These are phyloP conservation scores for Wickerhamomyces canadensis DNA, from an alignment of 805 yeast species.

Conservation along the genomic window DNA sequence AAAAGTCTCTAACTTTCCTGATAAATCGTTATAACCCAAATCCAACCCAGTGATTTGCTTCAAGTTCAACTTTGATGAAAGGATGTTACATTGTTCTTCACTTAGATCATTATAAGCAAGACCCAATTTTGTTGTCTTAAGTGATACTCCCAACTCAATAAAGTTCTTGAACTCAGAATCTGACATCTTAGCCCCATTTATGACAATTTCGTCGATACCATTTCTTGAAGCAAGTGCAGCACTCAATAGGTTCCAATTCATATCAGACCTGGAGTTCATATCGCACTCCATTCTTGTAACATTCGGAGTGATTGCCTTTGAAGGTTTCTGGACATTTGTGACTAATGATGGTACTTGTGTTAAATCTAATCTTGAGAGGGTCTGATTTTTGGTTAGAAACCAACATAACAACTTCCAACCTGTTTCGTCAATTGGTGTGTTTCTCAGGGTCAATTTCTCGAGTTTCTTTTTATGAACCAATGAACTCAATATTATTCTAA, in stretches of 20 bases:
- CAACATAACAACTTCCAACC: conserved; percentile 84
- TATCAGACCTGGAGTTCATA: conserved; percentile 48
- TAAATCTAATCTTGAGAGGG: conserved; percentile 55
- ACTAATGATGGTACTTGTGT: conserved; percentile 44
- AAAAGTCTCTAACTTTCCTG: conserved; percentile 28
- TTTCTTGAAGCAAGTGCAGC: conserved; percentile 72
- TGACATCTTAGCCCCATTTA: conserved; percentile 75
- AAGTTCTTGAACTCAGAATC: conserved; percentile 51
- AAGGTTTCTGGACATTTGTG: conserved; percentile 34
- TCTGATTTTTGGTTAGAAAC: conserved; percentile 62
- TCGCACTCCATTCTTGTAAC: conserved; percentile 33
- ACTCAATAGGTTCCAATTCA: conserved; percentile 79
- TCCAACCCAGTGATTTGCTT: conserved; percentile 62
- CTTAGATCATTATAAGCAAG: conserved; percentile 72
- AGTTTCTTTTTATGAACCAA: conserved; percentile 55
- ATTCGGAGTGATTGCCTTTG: conserved; percentile 27
- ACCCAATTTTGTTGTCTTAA: conserved; percentile 60
- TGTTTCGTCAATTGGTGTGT: conserved; percentile 64
- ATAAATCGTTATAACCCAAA: conserved; percentile 73
- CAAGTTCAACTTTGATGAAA: conserved; percentile 54
- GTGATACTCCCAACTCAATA: conserved; percentile 55
- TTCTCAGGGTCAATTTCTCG: conserved; percentile 70
- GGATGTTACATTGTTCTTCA: conserved; percentile 46
- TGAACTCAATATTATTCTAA: conserved; percentile 61
- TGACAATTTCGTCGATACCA: conserved; percentile 72